A percentile compares a stretch with the other conserved stretches of the same genome.
phyloP scores from a whole-genome alignment of 805 yeast species.

The Kazachstania kunashirensis region DNA sequence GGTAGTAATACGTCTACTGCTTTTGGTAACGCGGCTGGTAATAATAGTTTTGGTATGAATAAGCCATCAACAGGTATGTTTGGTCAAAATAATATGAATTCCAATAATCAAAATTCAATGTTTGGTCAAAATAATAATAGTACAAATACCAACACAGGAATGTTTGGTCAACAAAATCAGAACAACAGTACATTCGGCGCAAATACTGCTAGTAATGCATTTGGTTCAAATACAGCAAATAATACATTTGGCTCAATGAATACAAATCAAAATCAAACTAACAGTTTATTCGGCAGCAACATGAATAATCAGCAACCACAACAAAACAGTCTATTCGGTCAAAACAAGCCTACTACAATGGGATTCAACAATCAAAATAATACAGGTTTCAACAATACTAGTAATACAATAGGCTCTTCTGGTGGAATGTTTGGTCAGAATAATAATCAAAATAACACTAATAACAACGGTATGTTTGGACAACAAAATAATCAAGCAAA shows the following conservation, averaged over 20 bases:
- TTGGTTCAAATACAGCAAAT: slow-evolving; percentile 1
- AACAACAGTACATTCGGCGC: slow-evolving; percentile 10
- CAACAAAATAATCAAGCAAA: slow-evolving; percentile 10
- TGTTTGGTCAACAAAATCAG: slow-evolving; percentile 17
- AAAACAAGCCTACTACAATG: slow-evolving; percentile 14
- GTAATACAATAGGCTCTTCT: slow-evolving; percentile 7
- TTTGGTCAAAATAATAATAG: slow-evolving; percentile 24
- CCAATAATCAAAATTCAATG: slow-evolving; percentile 27
- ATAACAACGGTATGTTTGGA: slow-evolving; percentile 29
- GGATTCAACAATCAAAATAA: slow-evolving; percentile 2
- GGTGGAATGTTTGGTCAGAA: slow-evolving; percentile 29
- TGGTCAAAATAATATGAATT: slow-evolving; percentile 1
- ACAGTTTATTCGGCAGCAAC: slow-evolving; percentile 2
- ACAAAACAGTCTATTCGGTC: slow-evolving; percentile 30
- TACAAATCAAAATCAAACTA: background rate
- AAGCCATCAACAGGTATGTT: slow-evolving; percentile 16
- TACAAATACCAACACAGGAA: slow-evolving; percentile 10
- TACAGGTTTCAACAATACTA: background rate
- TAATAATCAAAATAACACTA: slow-evolving; percentile 1
- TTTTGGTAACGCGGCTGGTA: slow-evolving; percentile 1
- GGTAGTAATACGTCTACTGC: slow-evolving; percentile 12
- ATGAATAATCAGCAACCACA: slow-evolving; percentile 6
- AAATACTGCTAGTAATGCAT: slow-evolving; percentile 4
- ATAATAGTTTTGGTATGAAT: slow-evolving; percentile 29
- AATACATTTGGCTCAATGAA: background rate